phyloP scores from a whole-genome alignment of 1,284 basidiomycete species.

The Tremellales sp. region DNA sequence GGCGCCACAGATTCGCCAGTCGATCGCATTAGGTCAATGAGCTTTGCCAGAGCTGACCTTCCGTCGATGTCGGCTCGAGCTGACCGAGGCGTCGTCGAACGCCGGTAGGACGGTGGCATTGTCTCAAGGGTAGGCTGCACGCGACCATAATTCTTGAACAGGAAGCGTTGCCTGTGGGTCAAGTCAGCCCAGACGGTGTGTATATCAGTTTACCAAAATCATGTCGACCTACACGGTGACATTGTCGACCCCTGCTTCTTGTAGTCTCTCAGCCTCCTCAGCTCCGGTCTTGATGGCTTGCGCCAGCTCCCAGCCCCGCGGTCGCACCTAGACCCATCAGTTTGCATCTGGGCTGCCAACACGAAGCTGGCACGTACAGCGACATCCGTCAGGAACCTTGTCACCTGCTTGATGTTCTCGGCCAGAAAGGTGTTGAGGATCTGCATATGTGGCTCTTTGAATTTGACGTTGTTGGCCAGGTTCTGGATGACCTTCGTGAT shows the following conservation, averaged over 20 bases:
- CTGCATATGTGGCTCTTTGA: constrained; percentile 76
- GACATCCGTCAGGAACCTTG: constrained; percentile 74
- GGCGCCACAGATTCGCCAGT: constrained; percentile 67
- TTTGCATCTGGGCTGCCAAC: constrained; percentile 2
- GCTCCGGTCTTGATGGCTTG: constrained; percentile 29
- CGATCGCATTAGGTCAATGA: constrained; percentile 71
- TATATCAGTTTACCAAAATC: too few species aligned
- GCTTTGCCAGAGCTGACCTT: constrained; percentile 68
- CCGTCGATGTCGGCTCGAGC: constrained; percentile 56
- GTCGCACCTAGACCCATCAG: constrained; percentile 23
- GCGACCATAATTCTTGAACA: constrained; percentile 32
- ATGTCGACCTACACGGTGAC: constrained; percentile 27
- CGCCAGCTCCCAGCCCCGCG: constrained; percentile 34
- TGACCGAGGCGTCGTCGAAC: constrained; percentile 17
- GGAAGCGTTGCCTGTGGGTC: constrained; percentile 32
- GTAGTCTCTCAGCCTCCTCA: constrained; percentile 31
- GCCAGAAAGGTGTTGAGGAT: constrained; percentile 72
- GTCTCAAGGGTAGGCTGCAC: constrained; percentile 25
- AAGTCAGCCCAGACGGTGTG: not conserved
- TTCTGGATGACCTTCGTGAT: constrained; percentile 90
- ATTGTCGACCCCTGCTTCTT: constrained; percentile 38
- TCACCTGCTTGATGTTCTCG: constrained; percentile 72
- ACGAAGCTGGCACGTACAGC: constrained; percentile 55
- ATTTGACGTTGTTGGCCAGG: constrained; percentile 85
- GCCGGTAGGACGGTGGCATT: constrained; percentile 29